phyloP scores from a whole-genome alignment of 345 rosid species.

The Gossypium thurberi region DNA sequence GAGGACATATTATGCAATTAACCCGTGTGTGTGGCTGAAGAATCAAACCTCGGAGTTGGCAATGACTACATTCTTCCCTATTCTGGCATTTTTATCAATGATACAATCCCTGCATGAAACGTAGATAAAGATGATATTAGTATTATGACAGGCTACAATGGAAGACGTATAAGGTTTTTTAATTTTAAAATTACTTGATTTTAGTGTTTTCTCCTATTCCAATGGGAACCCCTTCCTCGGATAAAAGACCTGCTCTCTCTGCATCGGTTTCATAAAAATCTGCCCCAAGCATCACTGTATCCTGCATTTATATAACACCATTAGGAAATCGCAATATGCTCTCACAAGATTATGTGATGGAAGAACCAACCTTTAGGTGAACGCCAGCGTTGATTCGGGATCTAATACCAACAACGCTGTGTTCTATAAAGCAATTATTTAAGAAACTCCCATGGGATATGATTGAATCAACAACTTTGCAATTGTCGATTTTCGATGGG shows the following conservation, averaged over 20 bases:
- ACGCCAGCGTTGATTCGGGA: conserved; percentile 72
- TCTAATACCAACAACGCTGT: conserved; percentile 84
- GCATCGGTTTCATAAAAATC: conserved; percentile 80
- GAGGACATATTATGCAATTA: background rate
- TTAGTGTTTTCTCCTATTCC: conserved; percentile 85
- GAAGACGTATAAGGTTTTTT: background rate
- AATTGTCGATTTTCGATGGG: conserved; percentile 63
- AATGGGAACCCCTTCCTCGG: conserved; percentile 67
- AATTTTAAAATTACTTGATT: conserved; percentile 39
- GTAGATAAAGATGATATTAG: background rate
- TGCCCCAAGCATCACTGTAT: conserved; percentile 90
- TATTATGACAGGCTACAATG: no score
- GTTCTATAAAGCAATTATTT: conserved; percentile 61
- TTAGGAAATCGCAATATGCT: background rate
- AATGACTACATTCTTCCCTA: conserved; percentile 79
- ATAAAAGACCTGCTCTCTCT: conserved; percentile 50
- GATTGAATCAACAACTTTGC: conserved; percentile 88
- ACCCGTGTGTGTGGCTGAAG: background rate
- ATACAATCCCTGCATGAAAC: conserved; percentile 66
- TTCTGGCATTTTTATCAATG: conserved; percentile 90
- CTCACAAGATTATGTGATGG: background rate
- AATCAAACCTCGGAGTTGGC: conserved; percentile 72
- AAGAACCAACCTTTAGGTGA: conserved; percentile 59
- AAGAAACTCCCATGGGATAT: conserved; percentile 91
- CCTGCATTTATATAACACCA: conserved; percentile 33